These are phyloP conservation scores for Echria macrotheca DNA, from an alignment of 495 filamentous ascomycete genomes.

Conservation along the genomic window DNA sequence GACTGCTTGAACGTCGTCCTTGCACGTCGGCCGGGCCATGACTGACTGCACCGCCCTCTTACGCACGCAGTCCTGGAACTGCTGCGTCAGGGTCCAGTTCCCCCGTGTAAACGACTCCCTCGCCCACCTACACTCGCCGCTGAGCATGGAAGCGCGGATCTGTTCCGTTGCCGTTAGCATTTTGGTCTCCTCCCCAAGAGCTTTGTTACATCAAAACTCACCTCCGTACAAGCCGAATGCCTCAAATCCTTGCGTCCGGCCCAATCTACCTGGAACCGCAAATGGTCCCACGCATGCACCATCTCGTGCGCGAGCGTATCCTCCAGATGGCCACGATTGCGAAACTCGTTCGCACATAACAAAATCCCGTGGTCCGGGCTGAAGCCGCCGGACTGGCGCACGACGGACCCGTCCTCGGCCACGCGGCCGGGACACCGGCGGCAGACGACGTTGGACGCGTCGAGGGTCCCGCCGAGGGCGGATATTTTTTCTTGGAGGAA, in stretches of 20 bases:
- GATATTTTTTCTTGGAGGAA: slow-evolving; percentile 75
- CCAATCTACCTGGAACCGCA: slow-evolving; percentile 86
- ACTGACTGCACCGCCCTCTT: slow-evolving; percentile 73
- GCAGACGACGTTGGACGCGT: slow-evolving; percentile 71
- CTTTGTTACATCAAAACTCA: slow-evolving; percentile 32
- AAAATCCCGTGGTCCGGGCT: slow-evolving; percentile 77
- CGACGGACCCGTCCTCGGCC: slow-evolving; percentile 37
- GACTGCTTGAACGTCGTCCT: slow-evolving; percentile 79
- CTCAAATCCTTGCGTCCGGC: slow-evolving; percentile 59
- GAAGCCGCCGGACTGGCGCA: slow-evolving; percentile 67
- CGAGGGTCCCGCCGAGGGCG: slow-evolving; percentile 69
- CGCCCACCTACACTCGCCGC: slow-evolving; percentile 89
- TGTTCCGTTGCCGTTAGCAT: slow-evolving; percentile 26
- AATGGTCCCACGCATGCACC: slow-evolving; percentile 93
- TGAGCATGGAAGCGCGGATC: slow-evolving; percentile 89
- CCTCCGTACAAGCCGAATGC: slow-evolving; percentile 95
- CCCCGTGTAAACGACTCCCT: slow-evolving; percentile 75
- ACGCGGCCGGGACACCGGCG: slow-evolving; percentile 58
- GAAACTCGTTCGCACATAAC: slow-evolving; percentile 83
- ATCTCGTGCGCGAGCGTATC: slow-evolving; percentile 96
- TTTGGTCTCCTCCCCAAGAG: background rate
- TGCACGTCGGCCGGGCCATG: slow-evolving; percentile 65
- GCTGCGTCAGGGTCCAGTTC: slow-evolving; percentile 83
- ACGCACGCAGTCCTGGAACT: slow-evolving; percentile 89
- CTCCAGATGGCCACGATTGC: slow-evolving; percentile 69